A percentile compares a stretch with the other conserved stretches of the same genome.
These are phyloP conservation scores for Huntiella omanensis DNA, from an alignment of 2,329 filamentous ascomycete species.

Conservation along the genomic window DNA sequence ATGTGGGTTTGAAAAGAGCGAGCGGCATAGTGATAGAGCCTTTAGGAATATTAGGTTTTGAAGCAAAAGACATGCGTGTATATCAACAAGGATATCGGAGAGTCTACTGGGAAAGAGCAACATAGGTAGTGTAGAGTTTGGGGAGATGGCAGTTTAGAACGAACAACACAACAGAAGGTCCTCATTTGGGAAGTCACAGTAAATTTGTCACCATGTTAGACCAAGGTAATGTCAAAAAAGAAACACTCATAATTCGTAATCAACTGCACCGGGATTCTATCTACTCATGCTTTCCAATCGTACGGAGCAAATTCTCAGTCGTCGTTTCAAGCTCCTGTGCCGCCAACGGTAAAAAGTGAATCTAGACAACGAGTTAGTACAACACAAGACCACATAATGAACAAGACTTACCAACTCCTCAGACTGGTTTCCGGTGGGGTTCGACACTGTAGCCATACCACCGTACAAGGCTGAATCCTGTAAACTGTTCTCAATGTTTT, in stretches of 20 bases:
- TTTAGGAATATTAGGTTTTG: background rate
- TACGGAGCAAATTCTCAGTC: slow-evolving; percentile 38
- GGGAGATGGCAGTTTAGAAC: no score
- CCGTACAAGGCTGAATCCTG: slow-evolving; percentile 69
- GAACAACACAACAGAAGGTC: no score
- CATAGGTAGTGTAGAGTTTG: no score
- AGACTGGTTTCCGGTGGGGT: slow-evolving; percentile 17
- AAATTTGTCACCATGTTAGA: background rate
- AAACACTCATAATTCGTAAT: slow-evolving; percentile 7
- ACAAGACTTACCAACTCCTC: slow-evolving; percentile 55
- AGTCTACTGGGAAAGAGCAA: no score
- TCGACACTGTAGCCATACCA: slow-evolving; percentile 25
- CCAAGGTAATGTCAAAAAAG: background rate
- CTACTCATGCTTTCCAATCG: slow-evolving; percentile 20
- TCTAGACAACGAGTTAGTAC: slow-evolving; percentile 22
- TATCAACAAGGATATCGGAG: no score
- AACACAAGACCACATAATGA: slow-evolving; percentile 10
- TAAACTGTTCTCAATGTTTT: slow-evolving; percentile 56
- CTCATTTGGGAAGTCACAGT: no score
- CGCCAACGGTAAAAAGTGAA: slow-evolving; percentile 48
- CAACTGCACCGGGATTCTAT: slow-evolving; percentile 10
- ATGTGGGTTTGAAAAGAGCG: background rate
- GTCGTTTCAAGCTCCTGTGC: slow-evolving; percentile 37
- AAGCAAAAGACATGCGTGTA: background rate
- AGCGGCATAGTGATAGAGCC: background rate